Conservation (phyloP, 768 basidiomycete genomes). For the Trametes cingulata region DNA sequence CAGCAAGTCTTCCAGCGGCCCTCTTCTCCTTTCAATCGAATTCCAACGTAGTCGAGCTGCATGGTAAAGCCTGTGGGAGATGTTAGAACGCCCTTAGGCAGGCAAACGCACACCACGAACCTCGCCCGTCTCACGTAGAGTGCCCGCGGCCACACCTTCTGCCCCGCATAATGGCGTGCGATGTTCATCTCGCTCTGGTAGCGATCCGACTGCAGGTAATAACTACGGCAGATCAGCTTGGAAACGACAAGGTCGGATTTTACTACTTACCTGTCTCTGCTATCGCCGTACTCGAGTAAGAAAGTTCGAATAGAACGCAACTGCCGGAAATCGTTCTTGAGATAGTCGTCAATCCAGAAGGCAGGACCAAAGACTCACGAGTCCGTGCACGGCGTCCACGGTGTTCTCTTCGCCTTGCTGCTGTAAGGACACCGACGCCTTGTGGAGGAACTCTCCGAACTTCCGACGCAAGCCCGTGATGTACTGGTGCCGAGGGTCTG, state of each 20-base stretch:
- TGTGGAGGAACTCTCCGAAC: constrained; percentile 70
- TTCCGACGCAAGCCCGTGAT: constrained; percentile 56
- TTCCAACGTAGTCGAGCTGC: constrained; percentile 72
- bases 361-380: constrained; percentile 43
- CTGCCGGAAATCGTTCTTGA: constrained; percentile 34
- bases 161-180: constrained; percentile 66
- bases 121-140: constrained; percentile 67
- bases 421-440: constrained; percentile 64
- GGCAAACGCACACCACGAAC: constrained; percentile 35
- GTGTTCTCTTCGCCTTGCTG: constrained; percentile 80
- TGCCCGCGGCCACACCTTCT: constrained; percentile 78
- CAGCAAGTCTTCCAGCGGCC: constrained; percentile 57
- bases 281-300: constrained; percentile 75
- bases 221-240: constrained; percentile 37
- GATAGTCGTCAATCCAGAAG: not conserved
- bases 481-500: constrained; percentile 65
- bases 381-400: constrained; percentile 75
- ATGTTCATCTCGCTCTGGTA: constrained; percentile 62
- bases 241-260: not conserved
- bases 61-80: constrained; percentile 53
- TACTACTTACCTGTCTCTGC: constrained; percentile 49
- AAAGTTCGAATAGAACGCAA: constrained; percentile 69
- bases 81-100: not conserved
- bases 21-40: constrained; percentile 65
- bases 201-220: constrained; percentile 56